These are phyloP conservation scores for Aspergillus uvarum DNA, from an alignment of 2,329 filamentous ascomycete species.

Conservation along the genomic window DNA sequence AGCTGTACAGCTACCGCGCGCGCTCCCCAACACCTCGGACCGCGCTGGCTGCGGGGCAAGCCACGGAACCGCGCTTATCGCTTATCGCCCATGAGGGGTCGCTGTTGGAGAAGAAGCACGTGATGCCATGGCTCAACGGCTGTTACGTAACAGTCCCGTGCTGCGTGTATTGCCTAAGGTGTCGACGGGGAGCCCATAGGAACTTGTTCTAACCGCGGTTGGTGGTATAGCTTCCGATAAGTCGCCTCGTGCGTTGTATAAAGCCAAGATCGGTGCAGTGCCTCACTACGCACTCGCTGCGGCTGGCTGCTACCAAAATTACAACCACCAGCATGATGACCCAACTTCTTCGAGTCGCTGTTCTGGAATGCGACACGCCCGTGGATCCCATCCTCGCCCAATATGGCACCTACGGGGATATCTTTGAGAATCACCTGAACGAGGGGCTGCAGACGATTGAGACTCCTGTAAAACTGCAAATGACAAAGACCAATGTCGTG, in stretches of 20 bases:
- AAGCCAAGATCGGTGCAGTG: neutral
- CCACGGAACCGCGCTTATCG: slow-evolving; percentile 17
- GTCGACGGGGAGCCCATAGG: neutral
- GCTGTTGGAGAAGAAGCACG: neutral
- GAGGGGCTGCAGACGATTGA: slow-evolving; percentile 16
- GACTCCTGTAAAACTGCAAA: slow-evolving; percentile 9
- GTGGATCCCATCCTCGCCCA: slow-evolving; percentile 22
- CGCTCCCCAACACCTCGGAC: slow-evolving; percentile 1
- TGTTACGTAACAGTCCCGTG: neutral
- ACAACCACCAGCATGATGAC: neutral
- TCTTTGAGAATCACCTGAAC: slow-evolving; percentile 28
- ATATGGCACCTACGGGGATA: slow-evolving; percentile 26
- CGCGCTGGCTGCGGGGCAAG: slow-evolving; percentile 12
- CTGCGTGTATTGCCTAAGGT: neutral
- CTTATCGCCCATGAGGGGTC: slow-evolving; percentile 7
- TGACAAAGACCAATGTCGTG: slow-evolving; percentile 30
- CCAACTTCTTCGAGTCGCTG: slow-evolving; percentile 22
- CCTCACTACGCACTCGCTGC: neutral
- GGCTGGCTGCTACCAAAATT: neutral
- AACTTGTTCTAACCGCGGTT: neutral
- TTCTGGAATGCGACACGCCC: slow-evolving; percentile 34
- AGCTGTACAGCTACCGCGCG: neutral
- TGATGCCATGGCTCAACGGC: neutral
- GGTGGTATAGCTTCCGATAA: neutral
- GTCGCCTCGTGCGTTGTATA: neutral